Conservation (phyloP, 306 rosid genomes). For the Canavalia ensiformis region DNA sequence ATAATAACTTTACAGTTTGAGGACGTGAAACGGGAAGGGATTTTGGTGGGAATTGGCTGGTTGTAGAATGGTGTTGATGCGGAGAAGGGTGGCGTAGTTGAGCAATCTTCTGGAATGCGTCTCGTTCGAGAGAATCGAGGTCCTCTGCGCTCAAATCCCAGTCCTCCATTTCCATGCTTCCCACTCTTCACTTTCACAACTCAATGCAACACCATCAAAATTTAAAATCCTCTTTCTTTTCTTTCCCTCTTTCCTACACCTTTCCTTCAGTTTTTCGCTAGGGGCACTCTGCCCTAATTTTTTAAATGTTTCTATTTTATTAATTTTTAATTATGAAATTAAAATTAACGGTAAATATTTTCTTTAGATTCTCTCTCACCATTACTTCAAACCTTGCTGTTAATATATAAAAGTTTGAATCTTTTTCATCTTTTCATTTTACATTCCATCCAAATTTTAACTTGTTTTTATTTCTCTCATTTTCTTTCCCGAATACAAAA, state of each 20-base stretch:
- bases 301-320: too few relatives aligned
- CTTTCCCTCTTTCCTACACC: neutral
- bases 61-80: constrained; percentile 43
- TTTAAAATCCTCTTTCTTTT: neutral
- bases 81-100: constrained; percentile 56
- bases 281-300: neutral
- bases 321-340: too few relatives aligned
- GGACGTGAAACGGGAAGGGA: constrained; percentile 45
- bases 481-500: too few relatives aligned
- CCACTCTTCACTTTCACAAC: neutral
- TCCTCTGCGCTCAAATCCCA: constrained; percentile 85
- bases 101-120: constrained; percentile 82
- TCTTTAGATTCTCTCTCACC: too few relatives aligned
- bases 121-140: constrained; percentile 86
- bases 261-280: neutral
- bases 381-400: too few relatives aligned
- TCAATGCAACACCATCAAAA: neutral
- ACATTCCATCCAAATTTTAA: too few relatives aligned
- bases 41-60: constrained; percentile 38
- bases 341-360: too few relatives aligned
- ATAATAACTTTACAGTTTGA: constrained; percentile 52
- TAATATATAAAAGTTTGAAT: too few relatives aligned
- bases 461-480: too few relatives aligned
- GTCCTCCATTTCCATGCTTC: constrained; percentile 63
- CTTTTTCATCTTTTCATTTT: too few relatives aligned